A percentile compares a stretch with the other conserved stretches of the same genome.
These are phyloP conservation scores for Penicillium ochrochloron DNA, from an alignment of 495 filamentous ascomycete genomes.

Conservation along the genomic window DNA sequence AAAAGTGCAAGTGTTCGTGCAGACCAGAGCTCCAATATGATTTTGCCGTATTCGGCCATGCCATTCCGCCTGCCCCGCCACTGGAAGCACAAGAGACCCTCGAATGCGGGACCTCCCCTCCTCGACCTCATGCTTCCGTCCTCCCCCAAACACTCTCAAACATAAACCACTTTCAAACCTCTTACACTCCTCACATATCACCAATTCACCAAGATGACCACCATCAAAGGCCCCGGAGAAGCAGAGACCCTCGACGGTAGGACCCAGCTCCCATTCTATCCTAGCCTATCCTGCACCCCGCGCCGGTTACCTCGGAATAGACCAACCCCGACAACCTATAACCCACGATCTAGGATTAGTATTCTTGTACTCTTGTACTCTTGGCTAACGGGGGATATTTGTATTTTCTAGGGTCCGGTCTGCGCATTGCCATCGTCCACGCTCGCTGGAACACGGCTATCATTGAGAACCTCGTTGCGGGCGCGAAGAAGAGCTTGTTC, in stretches of 20 bases:
- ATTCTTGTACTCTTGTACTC: not conserved
- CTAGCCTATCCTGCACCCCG: not conserved
- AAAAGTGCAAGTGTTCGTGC: not conserved
- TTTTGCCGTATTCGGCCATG: slow-evolving; percentile 26
- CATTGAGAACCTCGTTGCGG: slow-evolving; percentile 79
- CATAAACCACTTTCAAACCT: not conserved
- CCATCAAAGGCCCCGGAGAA: slow-evolving; percentile 65
- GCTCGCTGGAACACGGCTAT: slow-evolving; percentile 88
- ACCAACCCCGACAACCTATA: not conserved
- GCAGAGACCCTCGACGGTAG: slow-evolving; percentile 55
- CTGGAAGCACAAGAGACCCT: not conserved
- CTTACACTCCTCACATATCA: not conserved
- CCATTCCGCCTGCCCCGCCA: slow-evolving; percentile 34
- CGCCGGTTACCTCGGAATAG: not conserved
- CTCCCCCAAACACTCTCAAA: not conserved
- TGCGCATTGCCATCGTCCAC: slow-evolving; percentile 93
- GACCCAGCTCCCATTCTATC: slow-evolving; percentile 2
- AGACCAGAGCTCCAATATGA: not conserved
- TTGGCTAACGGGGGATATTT: slow-evolving; percentile 9
- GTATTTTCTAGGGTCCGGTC: slow-evolving; percentile 63
- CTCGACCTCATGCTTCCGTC: slow-evolving; percentile 32
- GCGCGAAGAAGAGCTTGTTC: slow-evolving; percentile 64
- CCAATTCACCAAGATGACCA: slow-evolving; percentile 35
- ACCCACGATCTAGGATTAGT: too few species aligned
- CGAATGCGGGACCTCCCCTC: slow-evolving; percentile 6